Evolutionary conservation across 2,329 filamentous ascomycete genomes (phyloP), one percentile per base, ranked within the genome.

Genomic region (Biscogniauxia mediterranea): DNA sequence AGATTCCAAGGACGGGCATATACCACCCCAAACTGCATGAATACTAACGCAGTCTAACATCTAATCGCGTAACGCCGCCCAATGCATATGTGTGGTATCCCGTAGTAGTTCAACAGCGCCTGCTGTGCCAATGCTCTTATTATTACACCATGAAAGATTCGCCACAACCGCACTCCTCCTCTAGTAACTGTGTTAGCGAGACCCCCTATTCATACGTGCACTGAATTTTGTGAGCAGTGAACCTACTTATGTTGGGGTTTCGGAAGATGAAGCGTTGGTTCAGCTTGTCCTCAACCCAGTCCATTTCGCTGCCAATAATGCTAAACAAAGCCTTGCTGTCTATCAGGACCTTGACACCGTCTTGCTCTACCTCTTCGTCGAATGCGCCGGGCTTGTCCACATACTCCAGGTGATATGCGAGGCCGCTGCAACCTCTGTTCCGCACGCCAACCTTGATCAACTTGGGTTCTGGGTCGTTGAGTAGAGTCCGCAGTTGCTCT

Each of bases 301-400:
- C 95, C 95, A 99, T 99, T 79, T 98, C 94, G 73, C 91, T 97
- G 5, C 95, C 95, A 70, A 99, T 97, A 58, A 99, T 98, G 77
- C 94, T 98, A 75, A 99, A 93, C 55, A 99, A 80, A 51, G 95
- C 95, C 81, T 97, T 98, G 82, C 92, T 96, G 76, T 99, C 95
- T 60, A 99, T 95, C 74, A 98, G 76, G 38, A 99, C 94, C 78
- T 91, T 94, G 60, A 99, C 94, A 0, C 94, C 95, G 71, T 98
- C 95, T 75, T 99, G 95, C 74, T 96, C 93, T 1, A 99, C 92
- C 56, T 89, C 83, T 77, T 99, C 95, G 71, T 99, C 95, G 70
- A 98, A 94, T 46, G 85, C 81, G 3, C 88, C 92, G 0, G 94
- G 85, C 81, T 93, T 93, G 70, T 98, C 93, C 55, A 98, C 94